Evolutionary conservation across 192 early-diverging fungal genomes (phyloP).

Genomic region (Tieghemiomyces parasiticus): DNA sequence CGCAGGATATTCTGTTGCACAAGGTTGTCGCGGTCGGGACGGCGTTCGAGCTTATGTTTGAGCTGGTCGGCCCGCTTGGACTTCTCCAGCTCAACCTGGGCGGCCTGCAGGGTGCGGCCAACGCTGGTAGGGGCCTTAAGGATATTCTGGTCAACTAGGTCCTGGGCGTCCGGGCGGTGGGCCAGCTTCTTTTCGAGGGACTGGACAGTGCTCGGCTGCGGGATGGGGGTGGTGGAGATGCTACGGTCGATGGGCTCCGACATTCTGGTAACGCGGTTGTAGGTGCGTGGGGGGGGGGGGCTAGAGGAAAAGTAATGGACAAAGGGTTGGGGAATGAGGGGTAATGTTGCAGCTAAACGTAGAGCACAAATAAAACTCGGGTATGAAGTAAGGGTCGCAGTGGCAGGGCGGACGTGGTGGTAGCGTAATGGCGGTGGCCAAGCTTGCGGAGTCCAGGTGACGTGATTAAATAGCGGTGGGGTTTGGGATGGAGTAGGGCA

Average conservation of each 20-base stretch:
- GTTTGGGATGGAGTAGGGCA: no score
- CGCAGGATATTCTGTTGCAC: conserved; percentile 41
- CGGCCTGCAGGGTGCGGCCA: conserved; percentile 28
- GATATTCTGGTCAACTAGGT: conserved; percentile 2
- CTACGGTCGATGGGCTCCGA: background rate
- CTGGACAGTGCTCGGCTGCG: background rate
- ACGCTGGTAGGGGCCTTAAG: conserved; percentile 11
- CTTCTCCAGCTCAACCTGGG: conserved; percentile 30
- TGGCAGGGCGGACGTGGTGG: no score
- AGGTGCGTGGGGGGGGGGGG: no score
- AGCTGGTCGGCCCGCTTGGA: conserved; percentile 26
- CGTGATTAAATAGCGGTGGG: no score
- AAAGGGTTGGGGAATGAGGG: no score
- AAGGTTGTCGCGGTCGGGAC: conserved; percentile 38
- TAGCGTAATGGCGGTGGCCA: no score
- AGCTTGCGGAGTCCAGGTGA: no score
- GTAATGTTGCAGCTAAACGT: no score
- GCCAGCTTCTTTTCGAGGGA: conserved; percentile 18
- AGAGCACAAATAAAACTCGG: no score
- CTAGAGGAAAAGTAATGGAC: no score
- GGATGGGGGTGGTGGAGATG: background rate
- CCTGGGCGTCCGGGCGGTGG: conserved; percentile 15
- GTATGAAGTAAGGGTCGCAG: no score
- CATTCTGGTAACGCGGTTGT: background rate
- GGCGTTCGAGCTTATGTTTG: conserved; percentile 32